Conservation (phyloP, 176 grass and related monocot species). For the Ampelocalamus luodianensis region DNA sequence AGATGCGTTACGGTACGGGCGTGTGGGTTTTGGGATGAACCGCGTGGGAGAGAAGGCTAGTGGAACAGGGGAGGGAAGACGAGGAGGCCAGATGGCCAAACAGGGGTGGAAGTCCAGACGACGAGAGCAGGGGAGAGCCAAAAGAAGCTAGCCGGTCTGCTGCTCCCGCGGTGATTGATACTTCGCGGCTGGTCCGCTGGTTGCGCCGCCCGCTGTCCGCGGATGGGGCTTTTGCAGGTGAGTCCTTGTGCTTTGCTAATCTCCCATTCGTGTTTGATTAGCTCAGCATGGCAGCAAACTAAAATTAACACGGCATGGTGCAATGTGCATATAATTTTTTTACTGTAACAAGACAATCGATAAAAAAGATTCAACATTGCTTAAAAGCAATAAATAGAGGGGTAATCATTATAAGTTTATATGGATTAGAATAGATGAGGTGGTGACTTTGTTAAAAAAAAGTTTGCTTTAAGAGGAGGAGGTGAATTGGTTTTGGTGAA, state of each 20-base stretch:
- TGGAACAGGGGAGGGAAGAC: neutral
- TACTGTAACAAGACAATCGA: too few species aligned
- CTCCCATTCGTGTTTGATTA: too few species aligned
- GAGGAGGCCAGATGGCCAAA: neutral
- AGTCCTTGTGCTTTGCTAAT: neutral
- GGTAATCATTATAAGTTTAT: too few species aligned
- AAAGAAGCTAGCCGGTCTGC: neutral
- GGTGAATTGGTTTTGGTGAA: too few species aligned
- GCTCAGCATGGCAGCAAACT: too few species aligned
- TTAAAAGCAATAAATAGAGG: too few species aligned
- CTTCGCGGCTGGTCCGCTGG: neutral
- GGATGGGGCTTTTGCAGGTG: neutral
- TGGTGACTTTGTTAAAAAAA: too few species aligned
- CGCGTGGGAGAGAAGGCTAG: neutral
- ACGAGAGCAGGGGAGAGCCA: neutral
- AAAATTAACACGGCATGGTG: too few species aligned
- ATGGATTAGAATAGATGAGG: too few species aligned
- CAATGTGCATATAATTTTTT: too few species aligned
- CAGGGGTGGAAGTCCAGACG: neutral
- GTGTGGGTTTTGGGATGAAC: neutral
- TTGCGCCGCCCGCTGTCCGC: neutral
- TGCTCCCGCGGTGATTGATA: neutral
- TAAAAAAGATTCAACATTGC: too few species aligned
- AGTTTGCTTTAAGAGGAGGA: too few species aligned
- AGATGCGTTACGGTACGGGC: slow-evolving; percentile 5